Base-by-base conservation (phyloP, 139 green algal genomes). In the Chlorella vulgaris region DNA sequence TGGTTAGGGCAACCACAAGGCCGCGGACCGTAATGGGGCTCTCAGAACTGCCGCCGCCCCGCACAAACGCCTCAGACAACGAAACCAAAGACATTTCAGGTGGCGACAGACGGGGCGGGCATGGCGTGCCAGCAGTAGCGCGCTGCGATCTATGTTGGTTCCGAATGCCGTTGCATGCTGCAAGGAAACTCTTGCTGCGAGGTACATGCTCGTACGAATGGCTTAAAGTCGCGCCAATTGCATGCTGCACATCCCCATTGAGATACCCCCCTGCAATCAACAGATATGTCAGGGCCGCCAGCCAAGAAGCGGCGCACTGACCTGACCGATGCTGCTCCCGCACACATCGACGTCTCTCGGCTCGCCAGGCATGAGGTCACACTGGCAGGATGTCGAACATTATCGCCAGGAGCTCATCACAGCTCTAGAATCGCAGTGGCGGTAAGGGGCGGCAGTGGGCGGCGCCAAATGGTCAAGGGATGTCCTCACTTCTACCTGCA, bases 341-440 rank as follows among this genome's bases (percentile, higher is more conserved):
- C 53, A 26, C 73, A 68, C 13, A 38, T 47, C 29, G 40, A 28
- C 36, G 38, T 80, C 58, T 58, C 40, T 15, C 58, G 74, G 38
- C 74, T 80, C 4, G 38, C 55, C 28, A 18, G 33, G 8, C 74
- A 80, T 6, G 38, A 55, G 2, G 38, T 70, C 7, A 13, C 38
- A 6, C 26, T 80, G 15, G 28, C 53, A 31, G 28, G 22, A 19
- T 38, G 33, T 42, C 35, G 22, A 18, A 1, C 53, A 15, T 28
- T 85, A 24, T 81, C 81, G 0, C 81, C 81, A 6, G 81, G 68
- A 38, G 70, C 81, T 22, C 5, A 22, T 8, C 61, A 73, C 71
- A 76, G 81, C 81, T 76, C 35, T n/a, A 15, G 81, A 38, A 70
- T 85, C 6, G 81, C 81, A 5, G 31, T 85, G 29, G 69, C 71